Evolutionary conservation across 345 rosid species (phyloP), one percentile per base, ranked within the genome.

Genomic region (Melaleuca quinquenervia): DNA sequence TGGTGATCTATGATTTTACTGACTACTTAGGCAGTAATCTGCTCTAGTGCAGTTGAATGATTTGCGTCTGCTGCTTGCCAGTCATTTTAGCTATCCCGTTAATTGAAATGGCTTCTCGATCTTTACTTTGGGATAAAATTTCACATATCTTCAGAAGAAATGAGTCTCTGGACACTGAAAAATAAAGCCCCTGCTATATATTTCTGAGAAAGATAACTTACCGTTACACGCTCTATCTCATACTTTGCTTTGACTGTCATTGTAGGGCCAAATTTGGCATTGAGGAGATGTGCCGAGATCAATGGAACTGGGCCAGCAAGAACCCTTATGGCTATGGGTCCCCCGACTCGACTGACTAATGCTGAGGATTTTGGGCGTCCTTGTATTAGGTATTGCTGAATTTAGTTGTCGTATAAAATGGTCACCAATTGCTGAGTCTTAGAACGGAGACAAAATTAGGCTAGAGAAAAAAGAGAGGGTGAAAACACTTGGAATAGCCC

Each of bases 281-380:
- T 7, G 98, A 93, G 52, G 98, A 97, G 86, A 96, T 97, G 99
- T 97, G 99, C 86, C 91, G 95, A 85, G 99, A 96, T 89, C 94
- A 93, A 58, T 96, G 98, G 98, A 94, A 95, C 87, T 96, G 99
- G 98, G 98, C 98, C 1, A 93, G 96, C 92, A 94, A 97, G 88
- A 95, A 97, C 86, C 98, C 99, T 11, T 93, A 94, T 56, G 99
- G 99, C 85, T 95, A 96, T 62, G 98, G 83, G 84, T 89, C 98
- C 51, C 83, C 94, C 16, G 88, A 90, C 54, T 50, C 78, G 53
- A 85, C 89, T 15, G 82, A 87, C 45, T 89, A 87, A 90, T 62
- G 58, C 56, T 8, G 58, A 82, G 48, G 80, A 70, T 70, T 70
- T 70, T 70, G 80, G 60, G 80, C 48, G 3, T 70, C 44, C 48